Evolutionary conservation across 2,329 filamentous ascomycete genomes (phyloP), one percentile per base, ranked within the genome.

Genomic region (Verticillium albo-atrum): DNA sequence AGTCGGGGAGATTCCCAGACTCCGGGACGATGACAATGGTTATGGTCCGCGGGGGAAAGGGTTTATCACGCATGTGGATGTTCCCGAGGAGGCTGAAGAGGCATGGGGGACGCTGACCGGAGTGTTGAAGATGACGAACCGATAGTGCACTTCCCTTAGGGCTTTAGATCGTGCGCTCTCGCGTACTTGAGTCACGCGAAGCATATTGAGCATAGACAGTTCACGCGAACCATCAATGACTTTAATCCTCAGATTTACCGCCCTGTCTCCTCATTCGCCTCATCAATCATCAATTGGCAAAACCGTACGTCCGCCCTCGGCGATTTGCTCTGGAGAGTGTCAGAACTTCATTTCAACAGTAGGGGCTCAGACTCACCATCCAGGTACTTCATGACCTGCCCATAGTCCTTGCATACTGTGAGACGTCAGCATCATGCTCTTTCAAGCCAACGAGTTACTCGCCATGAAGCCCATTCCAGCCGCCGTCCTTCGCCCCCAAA

Each of bases 11-110:
- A 71, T 79, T 12, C 74, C 76, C 2, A 68, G 78, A 30, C 55
- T 80, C 55, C 68, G 75, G 51, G 77, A 79, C 62, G 73, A 79
- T 62, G 63, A 67, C 42, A 58, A 71, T 10, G 76, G 76, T 1
- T 80, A 80, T 67, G 77, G 78, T 9, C 78, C 77, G 0, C 68
- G 62, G 12, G 78, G 77, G 2, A 75, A 71, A 37, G 71, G 68
- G 0, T 80, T 78, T 57, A 79, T 80, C 60, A 63, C 64, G 6
- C 76, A 79, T 67, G 75, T 79, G 15, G 72, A 77, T 63, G 65
- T 80, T 51, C 74, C 75, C 0, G 57, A 37, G 2, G 65, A 70
- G 4, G 69, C 77, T 15, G 70, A 75, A 56, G 60, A 55, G 9
- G 74, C 75, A 17, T 77, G 72, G 71, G 59, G 23, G 20, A 35